Percentiles rank a stretch among this genome's conserved stretches.
These are phyloP conservation scores for Albugo laibachii DNA, from an alignment of 352 stramenopile species.

Conservation along the genomic window DNA sequence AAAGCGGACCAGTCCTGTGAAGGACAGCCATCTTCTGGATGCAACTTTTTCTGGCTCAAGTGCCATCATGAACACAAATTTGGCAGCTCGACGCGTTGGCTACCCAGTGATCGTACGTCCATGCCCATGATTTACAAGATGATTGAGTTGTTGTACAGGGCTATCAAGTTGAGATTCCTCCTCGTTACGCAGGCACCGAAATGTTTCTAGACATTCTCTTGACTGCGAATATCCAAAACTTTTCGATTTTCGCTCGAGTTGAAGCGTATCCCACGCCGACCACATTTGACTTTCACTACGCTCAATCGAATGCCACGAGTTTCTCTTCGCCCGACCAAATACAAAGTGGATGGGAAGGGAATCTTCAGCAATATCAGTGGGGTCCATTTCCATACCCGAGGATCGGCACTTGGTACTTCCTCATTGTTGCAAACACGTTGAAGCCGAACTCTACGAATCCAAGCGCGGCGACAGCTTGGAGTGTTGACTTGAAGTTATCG, in stretches of 20 bases:
- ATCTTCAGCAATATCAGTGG: constrained; percentile 3
- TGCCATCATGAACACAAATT: too few relatives aligned
- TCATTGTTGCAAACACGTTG: constrained; percentile 8
- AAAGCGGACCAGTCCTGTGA: constrained; percentile 6
- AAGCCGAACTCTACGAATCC: background rate
- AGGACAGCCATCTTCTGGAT: constrained; percentile 4
- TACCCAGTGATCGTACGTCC: too few relatives aligned
- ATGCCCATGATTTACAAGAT: too few relatives aligned
- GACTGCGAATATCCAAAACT: constrained; percentile 12
- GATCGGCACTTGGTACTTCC: constrained; percentile 11
- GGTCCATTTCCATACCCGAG: constrained; percentile 8
- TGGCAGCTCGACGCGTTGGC: too few relatives aligned
- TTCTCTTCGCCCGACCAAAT: background rate
- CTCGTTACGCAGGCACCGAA: constrained; percentile 12
- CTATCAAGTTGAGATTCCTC: constrained; percentile 9
- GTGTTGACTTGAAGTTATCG: constrained; percentile 10
- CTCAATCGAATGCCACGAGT: background rate
- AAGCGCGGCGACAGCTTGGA: constrained; percentile 7
- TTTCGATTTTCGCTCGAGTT: constrained; percentile 13
- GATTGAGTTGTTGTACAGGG: background rate
- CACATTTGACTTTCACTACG: constrained; percentile 15
- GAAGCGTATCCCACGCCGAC: constrained; percentile 9
- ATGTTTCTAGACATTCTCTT: constrained; percentile 6
- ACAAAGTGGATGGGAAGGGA: constrained; percentile 1
- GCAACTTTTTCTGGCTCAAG: background rate